Evolutionary conservation across 2,329 filamentous ascomycete genomes (phyloP), one percentile per base, ranked within the genome.

Genomic region (Pestalotiopsis sp.): DNA sequence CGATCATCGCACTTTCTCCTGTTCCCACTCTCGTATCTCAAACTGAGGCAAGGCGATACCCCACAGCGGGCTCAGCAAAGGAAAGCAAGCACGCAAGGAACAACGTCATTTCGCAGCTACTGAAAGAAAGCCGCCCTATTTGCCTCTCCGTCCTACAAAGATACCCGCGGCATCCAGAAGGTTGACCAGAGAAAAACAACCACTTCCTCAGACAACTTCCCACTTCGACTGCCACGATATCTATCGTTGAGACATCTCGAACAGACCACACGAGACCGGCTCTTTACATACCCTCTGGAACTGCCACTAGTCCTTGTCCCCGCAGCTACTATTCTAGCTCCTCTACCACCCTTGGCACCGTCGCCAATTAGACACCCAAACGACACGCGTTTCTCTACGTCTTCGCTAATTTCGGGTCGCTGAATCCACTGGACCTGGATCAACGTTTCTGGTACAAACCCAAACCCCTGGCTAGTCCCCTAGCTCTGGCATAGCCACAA

Each of bases 381-480:
- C 64, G 64, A 26, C 64, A 52, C 64, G 64, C 64, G 64, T 66
- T 66, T 52, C 55, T 66, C 44, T 58, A 66, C 64, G 64, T 59
- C n/a, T n/a, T 59, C 55, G 14, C 55, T 66, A 58, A 66, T 67
- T 39, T 67, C 66, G 52, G 59, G 55, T 65, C 60, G 65, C 52
- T 44, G 7, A 40, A 65, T 24, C 61, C 52, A 57, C 62, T 65
- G 64, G 67, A 22, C 64, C 63, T 67, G 67, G 67, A 68, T 67
- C 62, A 35, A 70, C 68, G 62, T 68, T 67, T 67, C 67, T 68
- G 59, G 68, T 35, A 61, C 60, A 44, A 13, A 30, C 30, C 64
- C 61, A 61, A 65, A 66, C 67, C 67, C 68, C 66, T 69, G 66
- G 68, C 66, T 66, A 68, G 66, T 59, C 63, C 58, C 52, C 61